Conservation (phyloP, 768 basidiomycete genomes). For the Crassisporium funariophilum region DNA sequence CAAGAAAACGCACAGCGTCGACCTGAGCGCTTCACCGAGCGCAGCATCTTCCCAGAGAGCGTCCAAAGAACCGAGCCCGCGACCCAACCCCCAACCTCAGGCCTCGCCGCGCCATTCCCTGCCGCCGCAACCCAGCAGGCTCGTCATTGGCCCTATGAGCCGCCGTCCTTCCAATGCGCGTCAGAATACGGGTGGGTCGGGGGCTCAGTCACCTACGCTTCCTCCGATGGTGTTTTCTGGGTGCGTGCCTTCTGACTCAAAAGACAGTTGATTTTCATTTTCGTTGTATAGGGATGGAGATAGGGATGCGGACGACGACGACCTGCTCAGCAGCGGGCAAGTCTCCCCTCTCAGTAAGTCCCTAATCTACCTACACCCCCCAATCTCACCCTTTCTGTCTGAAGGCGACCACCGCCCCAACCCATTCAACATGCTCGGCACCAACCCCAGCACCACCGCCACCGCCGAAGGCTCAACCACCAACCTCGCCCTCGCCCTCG, state of each 20-base stretch:
- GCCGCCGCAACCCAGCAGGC: constrained; percentile 13
- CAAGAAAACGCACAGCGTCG: constrained; percentile 27
- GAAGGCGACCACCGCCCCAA: constrained; percentile 34
- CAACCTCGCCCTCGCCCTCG: constrained; percentile 15
- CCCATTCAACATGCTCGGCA: constrained; percentile 22
- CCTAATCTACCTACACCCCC: too few species aligned
- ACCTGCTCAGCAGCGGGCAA: constrained; percentile 78
- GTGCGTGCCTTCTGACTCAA: constrained; percentile 16
- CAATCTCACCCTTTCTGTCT: too few species aligned
- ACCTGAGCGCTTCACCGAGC: constrained; percentile 17
- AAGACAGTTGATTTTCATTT: neutral
- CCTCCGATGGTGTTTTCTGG: constrained; percentile 31
- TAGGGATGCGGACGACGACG: constrained; percentile 52
- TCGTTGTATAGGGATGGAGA: constrained; percentile 13
- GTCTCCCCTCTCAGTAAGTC: constrained; percentile 73
- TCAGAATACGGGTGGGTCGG: constrained; percentile 12
- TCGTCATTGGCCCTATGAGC: constrained; percentile 13
- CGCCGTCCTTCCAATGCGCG: constrained; percentile 14
- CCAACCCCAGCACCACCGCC: neutral
- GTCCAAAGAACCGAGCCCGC: constrained; percentile 1
- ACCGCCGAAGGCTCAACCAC: constrained; percentile 32
- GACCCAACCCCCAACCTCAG: neutral
- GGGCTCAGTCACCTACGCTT: constrained; percentile 35
- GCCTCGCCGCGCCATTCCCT: neutral
- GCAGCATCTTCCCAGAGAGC: constrained; percentile 9